Conservation (phyloP, 2,329 filamentous ascomycete species). For the Periconia sp. region DNA sequence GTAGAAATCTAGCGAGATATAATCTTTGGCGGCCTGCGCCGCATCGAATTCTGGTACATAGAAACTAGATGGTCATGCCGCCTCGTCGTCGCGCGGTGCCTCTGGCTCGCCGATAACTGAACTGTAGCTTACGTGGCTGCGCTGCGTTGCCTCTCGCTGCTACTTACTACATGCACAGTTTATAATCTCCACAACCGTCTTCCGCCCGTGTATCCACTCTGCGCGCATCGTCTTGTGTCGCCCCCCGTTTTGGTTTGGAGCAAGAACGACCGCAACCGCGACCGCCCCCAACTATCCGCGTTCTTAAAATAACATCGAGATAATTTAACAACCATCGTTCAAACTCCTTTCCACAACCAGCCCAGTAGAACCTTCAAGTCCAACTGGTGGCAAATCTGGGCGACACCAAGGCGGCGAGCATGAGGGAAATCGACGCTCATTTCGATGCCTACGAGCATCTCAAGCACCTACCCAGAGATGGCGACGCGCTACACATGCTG, state of each 20-base stretch:
- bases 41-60: neutral
- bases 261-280: neutral
- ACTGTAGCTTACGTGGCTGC: conserved; percentile 24
- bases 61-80: neutral
- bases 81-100: neutral
- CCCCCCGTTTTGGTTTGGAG: neutral
- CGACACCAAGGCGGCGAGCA: conserved; percentile 11
- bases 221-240: neutral
- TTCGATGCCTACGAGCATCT: conserved; percentile 55
- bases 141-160: conserved; percentile 12
- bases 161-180: conserved; percentile 11
- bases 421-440: conserved; percentile 51
- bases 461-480: conserved; percentile 46
- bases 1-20: neutral
- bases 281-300: neutral
- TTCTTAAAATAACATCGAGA: neutral
- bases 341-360: neutral
- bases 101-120: conserved; percentile 11
- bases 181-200: conserved; percentile 12
- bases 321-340: neutral
- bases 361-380: neutral
- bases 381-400: neutral
- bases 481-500: conserved; percentile 60
- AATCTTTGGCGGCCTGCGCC: neutral
- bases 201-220: neutral